phyloP scores from a whole-genome alignment of 305 asterid genomes.

The Solanum hybrid region DNA sequence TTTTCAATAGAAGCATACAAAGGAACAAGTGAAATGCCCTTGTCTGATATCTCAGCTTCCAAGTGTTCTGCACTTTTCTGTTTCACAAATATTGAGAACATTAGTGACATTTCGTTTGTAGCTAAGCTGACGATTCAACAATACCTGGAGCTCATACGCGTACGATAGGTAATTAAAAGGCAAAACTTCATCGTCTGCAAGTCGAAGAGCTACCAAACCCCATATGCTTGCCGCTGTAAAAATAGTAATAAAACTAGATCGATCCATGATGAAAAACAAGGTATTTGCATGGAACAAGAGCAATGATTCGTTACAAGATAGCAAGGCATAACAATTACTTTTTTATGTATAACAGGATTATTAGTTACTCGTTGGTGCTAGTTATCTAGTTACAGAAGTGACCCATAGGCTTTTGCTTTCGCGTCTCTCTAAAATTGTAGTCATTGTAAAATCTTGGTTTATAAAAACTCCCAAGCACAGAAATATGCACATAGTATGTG shows the following conservation, averaged over 20 bases:
- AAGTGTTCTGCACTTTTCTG: conserved; percentile 56
- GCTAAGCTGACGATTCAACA: neutral
- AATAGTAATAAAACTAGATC: conserved; percentile 5
- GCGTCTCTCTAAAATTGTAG: neutral
- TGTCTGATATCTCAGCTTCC: conserved; percentile 32
- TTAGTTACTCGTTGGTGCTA: neutral
- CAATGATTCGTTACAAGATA: neutral
- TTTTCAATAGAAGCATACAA: conserved; percentile 52
- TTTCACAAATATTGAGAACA: conserved; percentile 11
- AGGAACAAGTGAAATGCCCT: conserved; percentile 43
- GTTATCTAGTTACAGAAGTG: neutral
- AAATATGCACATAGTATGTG: neutral
- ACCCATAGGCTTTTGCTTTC: neutral
- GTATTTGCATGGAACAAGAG: neutral
- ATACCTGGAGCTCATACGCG: conserved; percentile 70
- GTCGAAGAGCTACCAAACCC: conserved; percentile 77
- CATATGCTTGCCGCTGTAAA: conserved; percentile 66
- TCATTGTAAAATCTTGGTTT: neutral
- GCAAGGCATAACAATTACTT: neutral
- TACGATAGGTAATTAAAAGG: conserved; percentile 72
- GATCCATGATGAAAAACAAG: neutral
- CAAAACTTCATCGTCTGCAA: conserved; percentile 66
- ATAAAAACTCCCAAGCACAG: neutral
- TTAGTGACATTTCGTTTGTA: neutral
- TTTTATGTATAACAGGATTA: neutral